phyloP scores from a whole-genome alignment of 164 flowering plant species.

The Chloranthus sessilifolius region DNA sequence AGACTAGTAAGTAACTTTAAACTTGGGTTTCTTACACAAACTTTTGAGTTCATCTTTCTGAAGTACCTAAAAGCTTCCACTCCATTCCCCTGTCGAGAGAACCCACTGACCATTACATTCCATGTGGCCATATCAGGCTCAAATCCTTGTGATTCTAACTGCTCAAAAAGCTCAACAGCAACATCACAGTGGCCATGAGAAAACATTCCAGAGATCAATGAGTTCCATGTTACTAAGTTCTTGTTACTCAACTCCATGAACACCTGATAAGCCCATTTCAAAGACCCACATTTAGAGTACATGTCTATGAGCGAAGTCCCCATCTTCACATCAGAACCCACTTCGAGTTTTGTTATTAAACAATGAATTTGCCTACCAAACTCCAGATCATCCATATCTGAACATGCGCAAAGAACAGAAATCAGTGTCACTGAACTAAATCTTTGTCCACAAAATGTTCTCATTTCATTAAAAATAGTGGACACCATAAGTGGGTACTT shows the following conservation, averaged over 20 bases:
- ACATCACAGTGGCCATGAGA: conserved; percentile 38
- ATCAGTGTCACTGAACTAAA: conserved; percentile 51
- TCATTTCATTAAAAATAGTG: conserved; percentile 47
- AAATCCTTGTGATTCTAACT: conserved; percentile 38
- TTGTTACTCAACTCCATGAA: conserved; percentile 41
- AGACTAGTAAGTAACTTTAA: conserved; percentile 57
- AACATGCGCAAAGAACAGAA: conserved; percentile 63
- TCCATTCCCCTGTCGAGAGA: conserved; percentile 36
- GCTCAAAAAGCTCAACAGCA: conserved; percentile 49
- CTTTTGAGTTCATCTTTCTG: conserved; percentile 46
- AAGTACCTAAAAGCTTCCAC: conserved; percentile 46
- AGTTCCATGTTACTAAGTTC: conserved; percentile 66
- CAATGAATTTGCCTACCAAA: conserved; percentile 62
- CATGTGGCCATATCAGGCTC: conserved; percentile 68
- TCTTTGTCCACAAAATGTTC: conserved; percentile 15
- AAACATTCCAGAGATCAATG: conserved; percentile 67
- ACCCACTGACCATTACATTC: conserved; percentile 70
- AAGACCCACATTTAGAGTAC: conserved; percentile 67
- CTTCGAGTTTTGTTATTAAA: conserved; percentile 28
- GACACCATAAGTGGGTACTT: conserved; percentile 29
- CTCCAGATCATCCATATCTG: conserved; percentile 25
- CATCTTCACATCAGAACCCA: conserved; percentile 33
- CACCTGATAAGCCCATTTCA: conserved; percentile 32
- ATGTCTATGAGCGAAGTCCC: conserved; percentile 66
- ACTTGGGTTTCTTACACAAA: conserved; percentile 25